A percentile compares a stretch with the other conserved stretches of the same genome.
These are phyloP conservation scores for Polygonum maritimum DNA, from an alignment of 148 eudicot genomes.

Conservation along the genomic window DNA sequence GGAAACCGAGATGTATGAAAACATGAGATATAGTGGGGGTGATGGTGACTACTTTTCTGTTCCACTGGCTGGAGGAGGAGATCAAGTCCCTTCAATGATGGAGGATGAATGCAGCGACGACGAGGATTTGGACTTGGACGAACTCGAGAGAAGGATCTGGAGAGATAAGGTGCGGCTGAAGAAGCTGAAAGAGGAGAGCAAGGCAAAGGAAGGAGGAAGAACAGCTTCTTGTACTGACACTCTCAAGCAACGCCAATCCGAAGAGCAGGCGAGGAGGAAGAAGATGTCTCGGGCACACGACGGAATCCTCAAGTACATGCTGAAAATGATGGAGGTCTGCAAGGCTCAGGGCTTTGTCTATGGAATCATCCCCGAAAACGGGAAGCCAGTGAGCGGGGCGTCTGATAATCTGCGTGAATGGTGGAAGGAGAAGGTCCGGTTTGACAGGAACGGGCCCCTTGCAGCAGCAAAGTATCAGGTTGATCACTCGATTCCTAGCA, in stretches of 20 bases:
- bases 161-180: slow-evolving; percentile 62
- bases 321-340: slow-evolving; percentile 44
- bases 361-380: slow-evolving; percentile 41
- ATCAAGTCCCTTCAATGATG: slow-evolving; percentile 9
- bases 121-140: slow-evolving; percentile 55
- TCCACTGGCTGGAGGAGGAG: slow-evolving; percentile 22
- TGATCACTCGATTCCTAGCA: slow-evolving; percentile 18
- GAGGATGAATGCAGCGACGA: slow-evolving; percentile 56
- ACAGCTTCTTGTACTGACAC: slow-evolving; percentile 5
- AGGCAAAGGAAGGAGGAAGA: slow-evolving; percentile 19
- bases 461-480: slow-evolving; percentile 28
- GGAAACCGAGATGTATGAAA: slow-evolving; percentile 37
- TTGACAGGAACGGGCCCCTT: slow-evolving; percentile 40
- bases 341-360: slow-evolving; percentile 45
- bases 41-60: slow-evolving; percentile 41
- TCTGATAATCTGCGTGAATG: slow-evolving; percentile 41
- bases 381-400: slow-evolving; percentile 40
- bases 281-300: slow-evolving; percentile 49
- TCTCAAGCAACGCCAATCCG: slow-evolving; percentile 31
- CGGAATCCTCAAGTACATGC: slow-evolving; percentile 39
- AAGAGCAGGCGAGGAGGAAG: slow-evolving; percentile 44
- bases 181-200: slow-evolving; percentile 47
- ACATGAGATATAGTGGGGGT: slow-evolving; percentile 35
- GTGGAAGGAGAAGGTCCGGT: slow-evolving; percentile 43
- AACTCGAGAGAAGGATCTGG: slow-evolving; percentile 75